Evolutionary conservation across 1,284 basidiomycete genomes (phyloP), one percentile per base, ranked within the genome.

Genomic region (Mycena citricolor): DNA sequence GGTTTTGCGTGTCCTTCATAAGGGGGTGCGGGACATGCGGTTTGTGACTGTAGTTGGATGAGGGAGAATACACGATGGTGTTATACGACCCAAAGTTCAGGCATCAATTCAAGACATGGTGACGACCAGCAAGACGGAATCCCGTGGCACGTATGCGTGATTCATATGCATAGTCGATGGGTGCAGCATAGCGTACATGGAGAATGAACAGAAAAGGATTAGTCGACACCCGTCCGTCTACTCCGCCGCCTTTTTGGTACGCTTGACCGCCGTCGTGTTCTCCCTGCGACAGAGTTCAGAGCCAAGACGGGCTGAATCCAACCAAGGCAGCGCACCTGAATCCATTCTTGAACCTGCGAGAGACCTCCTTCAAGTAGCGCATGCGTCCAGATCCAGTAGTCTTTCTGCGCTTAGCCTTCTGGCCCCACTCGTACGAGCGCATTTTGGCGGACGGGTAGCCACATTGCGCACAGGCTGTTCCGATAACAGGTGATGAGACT

Each of bases 331-430:
- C 79, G 49, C 56, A 87, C 87, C 87, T 79, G 81, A 94, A 94
- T 49, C 94, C 95, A 68, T 98, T 98, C 89, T 98, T 98, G 86
- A 95, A 95, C 61, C 90, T 81, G 64, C 90, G 83, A 57, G 86
- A 83, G 40, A 97, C 94, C 47, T 77, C 69, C 81, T 94, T 97
- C 72, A 99, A 82, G 83, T 94, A 84, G 57, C 79, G 77, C 94
- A 97, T 97, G 64, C 95, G 83, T 57, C 95, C 95, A 59, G 95
- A 94, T 59, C 95, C 95, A 56, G 94, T 94, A 44, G 94, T 97
- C 85, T 97, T 95, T 84, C 95, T 87, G 75, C 95, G 87, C 85
- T 98, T 97, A 50, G 94, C 95, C 83, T 99, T 99, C 68, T 86
- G 80, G 59, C 93, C 92, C 95, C 95, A 99, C 74, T 98, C 89